Conservation (phyloP, 371 early-diverging fungal species). For the Haplosporangium sp. region DNA sequence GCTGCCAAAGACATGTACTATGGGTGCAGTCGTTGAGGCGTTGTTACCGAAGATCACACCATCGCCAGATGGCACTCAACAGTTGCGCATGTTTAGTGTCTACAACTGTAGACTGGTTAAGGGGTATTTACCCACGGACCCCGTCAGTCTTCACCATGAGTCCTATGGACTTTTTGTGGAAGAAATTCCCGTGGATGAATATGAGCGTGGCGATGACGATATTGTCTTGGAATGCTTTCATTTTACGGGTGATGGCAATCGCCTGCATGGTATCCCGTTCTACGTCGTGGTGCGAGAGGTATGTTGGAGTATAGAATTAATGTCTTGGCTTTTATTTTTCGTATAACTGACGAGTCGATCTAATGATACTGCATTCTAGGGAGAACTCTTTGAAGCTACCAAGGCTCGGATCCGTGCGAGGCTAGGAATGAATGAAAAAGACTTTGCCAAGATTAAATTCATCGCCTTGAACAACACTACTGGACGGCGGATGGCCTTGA, state of each 20-base stretch:
- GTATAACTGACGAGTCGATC: too few relatives aligned
- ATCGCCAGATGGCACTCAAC: slow-evolving; percentile 37
- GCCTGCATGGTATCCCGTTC: slow-evolving; percentile 89
- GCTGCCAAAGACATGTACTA: slow-evolving; percentile 65
- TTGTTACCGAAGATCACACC: slow-evolving; percentile 63
- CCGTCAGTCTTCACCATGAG: slow-evolving; percentile 53
- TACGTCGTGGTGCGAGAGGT: slow-evolving; percentile 73
- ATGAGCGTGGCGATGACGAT: slow-evolving; percentile 59
- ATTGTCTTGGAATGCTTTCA: slow-evolving; percentile 75
- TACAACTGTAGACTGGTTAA: slow-evolving; percentile 56
- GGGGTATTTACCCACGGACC: slow-evolving; percentile 54
- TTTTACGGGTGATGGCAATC: slow-evolving; percentile 72
- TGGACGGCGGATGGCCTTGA: slow-evolving; percentile 25
- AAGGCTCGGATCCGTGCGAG: slow-evolving; percentile 78
- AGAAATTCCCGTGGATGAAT: slow-evolving; percentile 76
- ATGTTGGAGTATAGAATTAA: not conserved
- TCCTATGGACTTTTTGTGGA: slow-evolving; percentile 52
- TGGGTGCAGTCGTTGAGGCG: slow-evolving; percentile 70
- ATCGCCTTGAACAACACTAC: slow-evolving; percentile 42
- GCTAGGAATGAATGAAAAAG: slow-evolving; percentile 88
- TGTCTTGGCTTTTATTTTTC: not conserved
- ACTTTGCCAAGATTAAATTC: slow-evolving; percentile 83
- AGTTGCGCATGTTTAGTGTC: slow-evolving; percentile 60
- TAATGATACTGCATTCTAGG: slow-evolving; percentile 44
- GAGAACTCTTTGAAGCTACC: slow-evolving; percentile 75